Conservation (phyloP, 1,284 basidiomycete species). For the Peniophora sp. region DNA sequence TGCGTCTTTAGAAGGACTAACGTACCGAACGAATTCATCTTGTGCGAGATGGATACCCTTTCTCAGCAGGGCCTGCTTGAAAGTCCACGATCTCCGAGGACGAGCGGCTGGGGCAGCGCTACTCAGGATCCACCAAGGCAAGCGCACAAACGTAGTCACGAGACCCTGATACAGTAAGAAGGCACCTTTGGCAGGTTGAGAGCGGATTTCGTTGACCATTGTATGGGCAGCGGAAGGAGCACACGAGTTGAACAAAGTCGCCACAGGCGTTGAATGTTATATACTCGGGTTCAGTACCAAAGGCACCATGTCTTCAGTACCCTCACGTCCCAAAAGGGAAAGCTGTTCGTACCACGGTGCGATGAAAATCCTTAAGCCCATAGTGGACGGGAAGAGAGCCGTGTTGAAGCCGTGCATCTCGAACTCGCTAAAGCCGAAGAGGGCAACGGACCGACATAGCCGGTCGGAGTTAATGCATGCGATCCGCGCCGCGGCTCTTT, state of each 20-base stretch:
- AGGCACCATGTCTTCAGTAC: too few species aligned
- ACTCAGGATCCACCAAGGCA: slow-evolving; percentile 15
- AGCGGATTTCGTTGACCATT: slow-evolving; percentile 9
- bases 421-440: too few species aligned
- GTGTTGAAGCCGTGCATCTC: too few species aligned
- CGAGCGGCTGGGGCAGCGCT: slow-evolving; percentile 2
- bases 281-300: too few species aligned
- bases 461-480: background rate
- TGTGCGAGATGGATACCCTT: slow-evolving; percentile 1
- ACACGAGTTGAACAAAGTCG: too few species aligned
- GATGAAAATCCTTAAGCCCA: too few species aligned
- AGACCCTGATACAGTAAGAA: slow-evolving; percentile 11
- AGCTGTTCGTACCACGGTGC: too few species aligned
- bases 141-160: slow-evolving; percentile 11
- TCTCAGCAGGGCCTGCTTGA: slow-evolving; percentile 5
- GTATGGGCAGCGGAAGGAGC: background rate
- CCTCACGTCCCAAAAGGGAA: too few species aligned
- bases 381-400: too few species aligned
- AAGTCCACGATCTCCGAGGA: slow-evolving; percentile 7
- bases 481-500: background rate
- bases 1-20: background rate
- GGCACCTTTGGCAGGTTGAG: slow-evolving; percentile 15
- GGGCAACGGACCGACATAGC: background rate
- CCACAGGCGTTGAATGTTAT: too few species aligned
- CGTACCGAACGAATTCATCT: slow-evolving; percentile 3